phyloP scores from a whole-genome alignment of 2,329 filamentous ascomycete species.

The Neofusicoccum laricinum region DNA sequence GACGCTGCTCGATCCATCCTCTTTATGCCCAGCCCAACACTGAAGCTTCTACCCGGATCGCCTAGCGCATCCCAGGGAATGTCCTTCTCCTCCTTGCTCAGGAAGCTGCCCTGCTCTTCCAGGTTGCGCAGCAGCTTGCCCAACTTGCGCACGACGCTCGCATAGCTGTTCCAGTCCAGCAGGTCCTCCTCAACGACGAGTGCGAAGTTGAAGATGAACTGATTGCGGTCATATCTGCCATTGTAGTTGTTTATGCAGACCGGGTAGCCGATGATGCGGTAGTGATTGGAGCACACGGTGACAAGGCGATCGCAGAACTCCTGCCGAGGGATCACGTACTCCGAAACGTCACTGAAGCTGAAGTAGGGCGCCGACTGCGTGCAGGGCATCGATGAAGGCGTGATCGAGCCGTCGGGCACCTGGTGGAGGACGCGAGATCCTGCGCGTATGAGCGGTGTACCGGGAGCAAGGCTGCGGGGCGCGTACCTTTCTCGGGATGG shows the following conservation, averaged over 20 bases:
- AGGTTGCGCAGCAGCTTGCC: conserved; percentile 82
- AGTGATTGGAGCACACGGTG: conserved; percentile 70
- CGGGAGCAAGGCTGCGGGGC: not conserved
- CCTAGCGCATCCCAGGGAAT: conserved; percentile 2
- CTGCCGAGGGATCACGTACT: conserved; percentile 92
- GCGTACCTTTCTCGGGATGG: conserved; percentile 51
- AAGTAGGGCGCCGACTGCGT: conserved; percentile 63
- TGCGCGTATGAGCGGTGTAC: conserved; percentile 28
- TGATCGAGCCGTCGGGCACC: conserved; percentile 60
- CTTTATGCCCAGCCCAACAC: conserved; percentile 11
- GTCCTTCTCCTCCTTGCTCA: conserved; percentile 59
- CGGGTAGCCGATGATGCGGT: conserved; percentile 82
- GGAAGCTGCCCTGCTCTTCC: conserved; percentile 85
- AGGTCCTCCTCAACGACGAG: conserved; percentile 69
- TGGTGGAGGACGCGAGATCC: conserved; percentile 64
- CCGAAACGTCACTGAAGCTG: conserved; percentile 80
- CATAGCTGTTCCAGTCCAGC: conserved; percentile 71
- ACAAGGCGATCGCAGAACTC: conserved; percentile 92
- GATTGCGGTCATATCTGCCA: conserved; percentile 80
- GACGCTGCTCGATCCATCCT: not conserved
- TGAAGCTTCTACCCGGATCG: conserved; percentile 5
- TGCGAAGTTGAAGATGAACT: conserved; percentile 98
- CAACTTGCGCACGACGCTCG: conserved; percentile 80
- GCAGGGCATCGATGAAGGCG: conserved; percentile 37
- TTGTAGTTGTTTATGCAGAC: conserved; percentile 74